Evolutionary conservation across 2,329 filamentous ascomycete genomes (phyloP), one percentile per base, ranked within the genome.

Genomic region (Ophiostoma australiae): DNA sequence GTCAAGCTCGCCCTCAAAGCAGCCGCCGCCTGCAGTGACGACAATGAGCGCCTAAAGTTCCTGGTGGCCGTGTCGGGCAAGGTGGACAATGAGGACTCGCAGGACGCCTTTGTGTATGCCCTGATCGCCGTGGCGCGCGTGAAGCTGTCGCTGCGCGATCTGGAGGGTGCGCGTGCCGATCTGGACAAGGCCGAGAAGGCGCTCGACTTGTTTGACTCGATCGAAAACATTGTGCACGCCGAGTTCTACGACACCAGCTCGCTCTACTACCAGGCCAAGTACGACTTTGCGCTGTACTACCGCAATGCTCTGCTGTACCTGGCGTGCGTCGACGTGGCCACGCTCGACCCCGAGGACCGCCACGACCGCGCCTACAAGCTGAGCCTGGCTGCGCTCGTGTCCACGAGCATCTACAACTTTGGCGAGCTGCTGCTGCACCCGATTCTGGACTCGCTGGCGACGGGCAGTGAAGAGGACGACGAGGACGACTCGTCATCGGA

Each of bases 391-490:
- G 95, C 95, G 11, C 86, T 99, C 10, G 91, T 97, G 55, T 97
- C 94, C 69, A 92, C 94, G 77, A 92, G 89, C 77, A 99, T 98
- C 83, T 98, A 99, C 88, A 99, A 99, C 84, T 99, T 99, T 77
- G 95, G 95, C 80, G 95, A 99, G 84, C 90, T 99, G n/a, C 88
- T 99, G 41, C 87, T 99, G 75, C 95, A 99, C 80, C 95, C 95
- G 3, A 97, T 99, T 78, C 89, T 99, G 74, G 92, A 97, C 78
- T 90, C 91, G 27, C 87, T 99, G 69, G 66, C 37, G 5, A 63
- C 70, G 1, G 78, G 79, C 33, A 70, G 67, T 4, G 69, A 67
- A 67, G 71, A 69, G 39, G 85, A 85, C 77, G 72, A 69, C 15
- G 68, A 63, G 52, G 71, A 69, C 33, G 85, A 85, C 23, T 78